phyloP scores from a whole-genome alignment of 768 basidiomycete genomes.

The Hebeloma cylindrosporum region DNA sequence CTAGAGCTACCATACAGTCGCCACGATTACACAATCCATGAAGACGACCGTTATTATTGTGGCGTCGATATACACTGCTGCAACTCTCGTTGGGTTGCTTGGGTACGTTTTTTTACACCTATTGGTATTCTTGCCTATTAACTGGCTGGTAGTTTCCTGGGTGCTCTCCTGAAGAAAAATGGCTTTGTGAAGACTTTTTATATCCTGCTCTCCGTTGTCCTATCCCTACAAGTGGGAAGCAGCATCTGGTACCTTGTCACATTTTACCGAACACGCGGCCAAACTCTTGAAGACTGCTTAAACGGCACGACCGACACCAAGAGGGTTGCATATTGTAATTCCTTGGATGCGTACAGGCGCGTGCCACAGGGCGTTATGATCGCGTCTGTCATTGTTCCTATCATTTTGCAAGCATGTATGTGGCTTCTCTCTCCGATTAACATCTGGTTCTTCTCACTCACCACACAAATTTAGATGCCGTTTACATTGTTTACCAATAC shows the following conservation, averaged over 20 bases:
- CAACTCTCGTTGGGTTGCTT: slow-evolving; percentile 33
- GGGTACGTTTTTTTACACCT: slow-evolving; percentile 36
- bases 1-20: slow-evolving; percentile 17
- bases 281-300: slow-evolving; percentile 30
- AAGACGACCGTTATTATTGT: slow-evolving; percentile 33
- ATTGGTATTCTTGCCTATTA: neutral
- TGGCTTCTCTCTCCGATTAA: slow-evolving; percentile 4
- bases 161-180: slow-evolving; percentile 38
- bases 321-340: slow-evolving; percentile 31
- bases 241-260: slow-evolving; percentile 33
- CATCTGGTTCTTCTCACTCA: slow-evolving; percentile 3
- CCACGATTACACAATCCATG: slow-evolving; percentile 24
- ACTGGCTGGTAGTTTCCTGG: slow-evolving; percentile 33
- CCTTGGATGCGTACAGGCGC: slow-evolving; percentile 24
- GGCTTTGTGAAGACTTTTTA: slow-evolving; percentile 36
- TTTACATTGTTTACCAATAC: slow-evolving; percentile 38
- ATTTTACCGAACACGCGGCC: slow-evolving; percentile 31
- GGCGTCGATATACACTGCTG: slow-evolving; percentile 31
- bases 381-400: slow-evolving; percentile 34
- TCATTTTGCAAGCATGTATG: slow-evolving; percentile 41
- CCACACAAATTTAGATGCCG: slow-evolving; percentile 32
- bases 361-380: slow-evolving; percentile 31
- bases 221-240: slow-evolving; percentile 31
- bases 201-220: slow-evolving; percentile 29
- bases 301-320: slow-evolving; percentile 23